Evolutionary conservation across 208 protist species (phyloP), one percentile per base, ranked within the genome.

Genomic region (Novymonas esmeraldas): DNA sequence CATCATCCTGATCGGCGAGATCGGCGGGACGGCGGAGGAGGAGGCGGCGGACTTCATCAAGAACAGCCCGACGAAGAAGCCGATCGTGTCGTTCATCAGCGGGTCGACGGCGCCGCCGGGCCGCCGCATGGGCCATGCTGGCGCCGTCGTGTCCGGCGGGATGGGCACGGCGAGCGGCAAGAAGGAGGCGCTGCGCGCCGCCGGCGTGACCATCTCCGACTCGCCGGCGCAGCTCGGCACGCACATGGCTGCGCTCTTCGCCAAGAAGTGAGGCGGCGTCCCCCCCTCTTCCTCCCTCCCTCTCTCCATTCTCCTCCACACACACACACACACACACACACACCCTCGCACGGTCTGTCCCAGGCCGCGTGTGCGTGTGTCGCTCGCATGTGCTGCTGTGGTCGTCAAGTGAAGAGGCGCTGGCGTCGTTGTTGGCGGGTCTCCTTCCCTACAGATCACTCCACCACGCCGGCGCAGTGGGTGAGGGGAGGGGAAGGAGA

Each of bases 1-100:
- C 87, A 96, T 98, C 68, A 98, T 99, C 70, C 86, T 99, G 58
- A 99, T 99, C 79, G 98, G 99, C 73, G 99, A 99, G 85, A 99
- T 99, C 78, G 99, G 99, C 70, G 98, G 98, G 57, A 85, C 81
- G 18, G 98, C 98, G 24, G 99, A 99, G 82, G 98, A 99, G 84
- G 96, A 99, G 76, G 98, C 98, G 22, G 98, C 98, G 9, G 97
- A 98, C 60, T 99, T 94, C 79, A 92, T 99, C 60, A 95, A 91
- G 63, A 91, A 97, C 76, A 83, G 97, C 73, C 87, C 79, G 22
- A 96, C 90, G 61, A 94, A 96, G 78, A 99, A 99, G 82, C 98
- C 98, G 33, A 85, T 99, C 36, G 98, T 99, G 3, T 93, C 92
- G 42, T 99, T 99, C 79, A 99, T 99, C 87, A 97, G 98, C 63